phyloP scores from a whole-genome alignment of 2,329 filamentous ascomycete species.

The Xylaria sp. region DNA sequence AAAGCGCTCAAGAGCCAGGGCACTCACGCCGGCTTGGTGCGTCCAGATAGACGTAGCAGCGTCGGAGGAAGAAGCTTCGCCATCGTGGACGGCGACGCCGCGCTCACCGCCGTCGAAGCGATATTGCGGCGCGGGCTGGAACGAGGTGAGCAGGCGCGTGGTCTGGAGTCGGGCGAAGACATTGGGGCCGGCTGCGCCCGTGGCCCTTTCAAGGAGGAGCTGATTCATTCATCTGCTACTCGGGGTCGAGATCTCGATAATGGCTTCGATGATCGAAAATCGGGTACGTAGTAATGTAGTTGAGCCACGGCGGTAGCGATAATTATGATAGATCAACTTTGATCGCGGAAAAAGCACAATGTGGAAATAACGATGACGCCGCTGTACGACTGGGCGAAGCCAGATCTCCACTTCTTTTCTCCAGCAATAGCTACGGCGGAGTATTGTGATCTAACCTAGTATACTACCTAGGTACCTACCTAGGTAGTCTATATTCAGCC shows the following conservation, averaged over 20 bases:
- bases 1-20: constrained; percentile 82
- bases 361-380: constrained; percentile 12
- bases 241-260: constrained; percentile 15
- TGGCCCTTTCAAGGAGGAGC: constrained; percentile 78
- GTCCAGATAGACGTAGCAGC: constrained; percentile 63
- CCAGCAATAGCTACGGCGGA: neutral
- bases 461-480: too few species aligned
- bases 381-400: neutral
- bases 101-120: constrained; percentile 74
- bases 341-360: neutral
- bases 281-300: neutral
- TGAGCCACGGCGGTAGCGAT: neutral
- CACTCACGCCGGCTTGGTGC: constrained; percentile 81
- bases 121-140: constrained; percentile 73
- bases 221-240: constrained; percentile 74
- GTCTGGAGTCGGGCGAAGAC: constrained; percentile 73
- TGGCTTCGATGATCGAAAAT: neutral
- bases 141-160: constrained; percentile 72
- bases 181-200: constrained; percentile 72
- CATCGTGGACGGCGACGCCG: constrained; percentile 46
- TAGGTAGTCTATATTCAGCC: neutral
- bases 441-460: neutral
- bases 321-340: neutral
- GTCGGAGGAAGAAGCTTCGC: constrained; percentile 44
- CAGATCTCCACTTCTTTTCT: neutral